Evolutionary conservation across 129 eudicot species (phyloP).

Genomic region (Flaveria trinervia): DNA sequence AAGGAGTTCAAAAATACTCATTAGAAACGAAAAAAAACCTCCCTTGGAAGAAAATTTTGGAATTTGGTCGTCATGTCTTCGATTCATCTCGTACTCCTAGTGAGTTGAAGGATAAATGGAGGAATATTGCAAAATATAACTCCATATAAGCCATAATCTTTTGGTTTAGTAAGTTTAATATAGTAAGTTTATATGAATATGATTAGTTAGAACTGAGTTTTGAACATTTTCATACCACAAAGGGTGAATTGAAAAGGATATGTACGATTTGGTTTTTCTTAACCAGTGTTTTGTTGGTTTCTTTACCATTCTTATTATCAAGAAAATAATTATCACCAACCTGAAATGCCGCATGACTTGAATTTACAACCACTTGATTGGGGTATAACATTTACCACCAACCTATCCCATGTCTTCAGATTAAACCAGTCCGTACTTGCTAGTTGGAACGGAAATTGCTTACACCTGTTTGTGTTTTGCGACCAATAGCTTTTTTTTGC

Average conservation of each 20-base stretch:
- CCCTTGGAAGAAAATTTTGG: slow-evolving; percentile 79
- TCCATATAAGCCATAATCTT: not conserved
- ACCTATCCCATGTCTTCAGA: too few species aligned
- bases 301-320: too few species aligned
- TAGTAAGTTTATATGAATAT: slow-evolving; percentile 6
- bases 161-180: slow-evolving; percentile 1
- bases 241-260: not conserved
- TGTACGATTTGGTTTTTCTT: too few species aligned
- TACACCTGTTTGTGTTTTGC: too few species aligned
- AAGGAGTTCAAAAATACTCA: slow-evolving; percentile 54
- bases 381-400: too few species aligned
- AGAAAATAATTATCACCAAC: too few species aligned
- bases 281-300: too few species aligned
- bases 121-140: slow-evolving; percentile 35
- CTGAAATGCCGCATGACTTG: too few species aligned
- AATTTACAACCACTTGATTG: too few species aligned
- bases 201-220: slow-evolving; percentile 1
- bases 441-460: too few species aligned
- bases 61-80: slow-evolving; percentile 62
- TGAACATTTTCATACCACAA: not conserved
- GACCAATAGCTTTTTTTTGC: too few species aligned
- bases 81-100: slow-evolving; percentile 54
- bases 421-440: too few species aligned
- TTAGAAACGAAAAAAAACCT: slow-evolving; percentile 37
- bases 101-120: slow-evolving; percentile 87